Percentiles rank a stretch among this genome's conserved stretches.
Conservation (phyloP, 78 protist genomes). For the Polysphondylium violaceum region DNA sequence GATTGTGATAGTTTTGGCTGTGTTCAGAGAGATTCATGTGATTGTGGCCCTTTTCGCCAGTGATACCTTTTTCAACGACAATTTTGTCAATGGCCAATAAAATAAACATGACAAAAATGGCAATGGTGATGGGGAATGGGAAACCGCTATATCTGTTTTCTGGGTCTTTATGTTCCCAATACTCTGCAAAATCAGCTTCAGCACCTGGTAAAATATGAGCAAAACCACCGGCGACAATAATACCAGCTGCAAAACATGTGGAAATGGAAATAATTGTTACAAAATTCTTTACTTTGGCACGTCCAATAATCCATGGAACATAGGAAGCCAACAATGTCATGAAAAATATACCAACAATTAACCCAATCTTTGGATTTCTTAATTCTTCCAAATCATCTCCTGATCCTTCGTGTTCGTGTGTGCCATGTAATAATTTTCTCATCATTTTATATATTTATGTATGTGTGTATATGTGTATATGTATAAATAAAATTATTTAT, state of each 20-base stretch:
- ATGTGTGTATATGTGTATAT: no score
- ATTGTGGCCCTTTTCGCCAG: constrained; percentile 47
- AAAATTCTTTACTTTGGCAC: constrained; percentile 15
- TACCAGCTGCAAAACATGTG: constrained; percentile 61
- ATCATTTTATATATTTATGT: no score
- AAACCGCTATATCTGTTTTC: constrained; percentile 14
- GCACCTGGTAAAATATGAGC: constrained; percentile 63
- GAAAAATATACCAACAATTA: constrained; percentile 38
- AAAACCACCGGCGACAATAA: constrained; percentile 67
- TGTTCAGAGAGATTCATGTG: constrained; percentile 49
- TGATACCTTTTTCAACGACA: constrained; percentile 24
- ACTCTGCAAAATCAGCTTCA: constrained; percentile 14
- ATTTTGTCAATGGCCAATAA: constrained; percentile 42
- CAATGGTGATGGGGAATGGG: constrained; percentile 45
- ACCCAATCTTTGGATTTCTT: constrained; percentile 18
- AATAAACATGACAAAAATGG: constrained; percentile 39
- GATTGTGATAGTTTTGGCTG: not conserved
- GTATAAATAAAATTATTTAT: no score
- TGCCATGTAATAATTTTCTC: no score
- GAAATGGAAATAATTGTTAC: not conserved
- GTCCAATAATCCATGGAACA: constrained; percentile 49
- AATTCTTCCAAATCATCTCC: constrained; percentile 6
- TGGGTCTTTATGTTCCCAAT: not conserved
- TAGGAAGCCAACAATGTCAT: constrained; percentile 36
- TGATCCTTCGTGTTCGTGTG: no score